A percentile compares a stretch with the other conserved stretches of the same genome.
These are phyloP conservation scores for Nakaseomyces delphensis DNA, from an alignment of 1,139 yeast species.

Conservation along the genomic window DNA sequence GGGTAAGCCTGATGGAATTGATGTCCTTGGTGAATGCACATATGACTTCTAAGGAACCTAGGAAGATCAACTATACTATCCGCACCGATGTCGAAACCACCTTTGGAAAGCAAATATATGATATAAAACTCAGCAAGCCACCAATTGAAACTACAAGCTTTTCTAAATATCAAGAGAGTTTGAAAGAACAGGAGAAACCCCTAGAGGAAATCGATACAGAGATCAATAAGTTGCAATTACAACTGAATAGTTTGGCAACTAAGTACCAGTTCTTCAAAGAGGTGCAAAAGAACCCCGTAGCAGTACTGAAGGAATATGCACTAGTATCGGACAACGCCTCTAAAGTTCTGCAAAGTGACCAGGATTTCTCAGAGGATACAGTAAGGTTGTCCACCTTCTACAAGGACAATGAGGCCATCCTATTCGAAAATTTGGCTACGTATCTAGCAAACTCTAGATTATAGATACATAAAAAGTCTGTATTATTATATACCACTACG, in stretches of 20 bases:
- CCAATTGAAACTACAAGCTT: constrained; percentile 18
- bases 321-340: constrained; percentile 68
- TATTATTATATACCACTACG: too few species aligned
- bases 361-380: constrained; percentile 81
- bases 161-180: constrained; percentile 40
- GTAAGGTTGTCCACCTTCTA: constrained; percentile 80
- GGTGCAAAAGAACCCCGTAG: constrained; percentile 67
- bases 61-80: constrained; percentile 63
- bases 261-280: constrained; percentile 67
- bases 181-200: not conserved
- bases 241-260: constrained; percentile 52
- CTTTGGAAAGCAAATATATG: constrained; percentile 71
- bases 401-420: constrained; percentile 19
- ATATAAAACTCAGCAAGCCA: constrained; percentile 45
- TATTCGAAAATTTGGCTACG: constrained; percentile 5
- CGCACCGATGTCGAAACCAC: constrained; percentile 70
- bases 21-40: constrained; percentile 48
- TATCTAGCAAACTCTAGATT: constrained; percentile 3
- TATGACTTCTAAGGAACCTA: constrained; percentile 67
- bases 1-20: not conserved
- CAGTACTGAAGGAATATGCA: constrained; percentile 63
- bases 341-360: constrained; percentile 73
- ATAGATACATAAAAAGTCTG: not conserved
- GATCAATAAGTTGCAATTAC: constrained; percentile 23
- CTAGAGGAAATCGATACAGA: constrained; percentile 24